Evolutionary conservation across 164 flowering plant genomes (phyloP).

Genomic region (Litsea cubeba): DNA sequence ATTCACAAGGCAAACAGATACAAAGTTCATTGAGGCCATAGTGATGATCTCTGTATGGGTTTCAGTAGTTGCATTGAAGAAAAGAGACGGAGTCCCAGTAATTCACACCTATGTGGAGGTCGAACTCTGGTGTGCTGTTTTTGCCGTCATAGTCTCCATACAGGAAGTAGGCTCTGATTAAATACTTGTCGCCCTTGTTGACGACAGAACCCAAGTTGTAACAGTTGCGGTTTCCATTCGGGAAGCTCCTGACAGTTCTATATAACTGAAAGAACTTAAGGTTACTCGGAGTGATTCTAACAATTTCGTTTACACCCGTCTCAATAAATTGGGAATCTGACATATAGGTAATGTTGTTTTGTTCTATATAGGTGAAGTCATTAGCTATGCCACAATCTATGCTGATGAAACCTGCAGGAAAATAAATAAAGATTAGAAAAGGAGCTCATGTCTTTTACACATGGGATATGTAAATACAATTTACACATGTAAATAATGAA

Average conservation of each 20-base stretch:
- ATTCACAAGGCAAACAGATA: slow-evolving; percentile 14
- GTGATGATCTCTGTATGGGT: slow-evolving; percentile 23
- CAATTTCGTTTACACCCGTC: not conserved
- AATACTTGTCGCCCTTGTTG: too few species aligned
- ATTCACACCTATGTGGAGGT: slow-evolving; percentile 20
- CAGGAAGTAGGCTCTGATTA: too few species aligned
- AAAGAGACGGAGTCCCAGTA: slow-evolving; percentile 22
- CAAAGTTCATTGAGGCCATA: slow-evolving; percentile 4
- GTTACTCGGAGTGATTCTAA: not conserved
- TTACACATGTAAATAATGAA: too few species aligned
- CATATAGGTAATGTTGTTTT: not conserved
- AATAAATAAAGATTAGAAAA: too few species aligned
- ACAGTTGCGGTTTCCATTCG: not conserved
- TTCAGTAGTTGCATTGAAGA: slow-evolving; percentile 1
- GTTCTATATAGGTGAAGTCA: slow-evolving; percentile 3
- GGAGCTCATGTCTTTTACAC: fast-evolving
- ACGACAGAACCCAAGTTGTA: too few species aligned
- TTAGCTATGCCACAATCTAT: not conserved
- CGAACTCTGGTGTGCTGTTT: slow-evolving; percentile 9
- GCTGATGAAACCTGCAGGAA: too few species aligned
- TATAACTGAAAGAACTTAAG: not conserved
- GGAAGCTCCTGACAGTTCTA: slow-evolving; percentile 4
- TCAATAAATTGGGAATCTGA: too few species aligned
- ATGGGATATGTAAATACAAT: too few species aligned
- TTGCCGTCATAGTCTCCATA: slow-evolving; percentile 23